These are phyloP conservation scores for Tetrahymena malaccensis DNA, from an alignment of 73 alveolate species.

Conservation along the genomic window DNA sequence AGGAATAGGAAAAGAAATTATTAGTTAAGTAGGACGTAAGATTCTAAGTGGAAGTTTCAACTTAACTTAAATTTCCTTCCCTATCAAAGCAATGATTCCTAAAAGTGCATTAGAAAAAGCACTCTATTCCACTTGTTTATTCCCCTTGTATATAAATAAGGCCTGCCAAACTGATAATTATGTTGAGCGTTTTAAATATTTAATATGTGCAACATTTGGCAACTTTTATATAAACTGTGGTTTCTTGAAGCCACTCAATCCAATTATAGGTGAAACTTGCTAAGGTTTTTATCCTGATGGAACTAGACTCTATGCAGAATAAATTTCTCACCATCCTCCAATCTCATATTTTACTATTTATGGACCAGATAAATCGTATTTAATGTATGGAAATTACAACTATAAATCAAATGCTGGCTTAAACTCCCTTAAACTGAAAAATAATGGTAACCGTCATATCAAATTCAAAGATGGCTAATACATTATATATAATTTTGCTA, in stretches of 20 bases:
- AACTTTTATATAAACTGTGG: slow-evolving; percentile 46
- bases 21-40: slow-evolving; percentile 61
- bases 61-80: slow-evolving; percentile 63
- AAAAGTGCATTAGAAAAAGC: slow-evolving; percentile 52
- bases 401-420: slow-evolving; percentile 41
- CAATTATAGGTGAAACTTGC: slow-evolving; percentile 93
- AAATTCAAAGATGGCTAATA: slow-evolving; percentile 33
- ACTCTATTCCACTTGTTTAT: slow-evolving; percentile 21
- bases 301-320: slow-evolving; percentile 81
- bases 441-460: slow-evolving; percentile 24
- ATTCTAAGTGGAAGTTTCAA: slow-evolving; percentile 63
- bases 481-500: slow-evolving; percentile 23
- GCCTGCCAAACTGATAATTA: slow-evolving; percentile 60
- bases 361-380: slow-evolving; percentile 47
- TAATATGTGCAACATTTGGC: slow-evolving; percentile 50
- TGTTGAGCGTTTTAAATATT: slow-evolving; percentile 57
- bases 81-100: slow-evolving; percentile 72
- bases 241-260: slow-evolving; percentile 82
- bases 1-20: slow-evolving; percentile 64
- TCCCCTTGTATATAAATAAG: slow-evolving; percentile 58
- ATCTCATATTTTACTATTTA: slow-evolving; percentile 30
- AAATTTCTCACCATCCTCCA: slow-evolving; percentile 94
- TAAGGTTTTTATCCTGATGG: slow-evolving; percentile 89
- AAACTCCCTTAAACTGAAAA: slow-evolving; percentile 24
- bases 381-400: slow-evolving; percentile 27